Evolutionary conservation across 2,329 filamentous ascomycete genomes (phyloP).

Genomic region (Colletotrichum liaoningense): DNA sequence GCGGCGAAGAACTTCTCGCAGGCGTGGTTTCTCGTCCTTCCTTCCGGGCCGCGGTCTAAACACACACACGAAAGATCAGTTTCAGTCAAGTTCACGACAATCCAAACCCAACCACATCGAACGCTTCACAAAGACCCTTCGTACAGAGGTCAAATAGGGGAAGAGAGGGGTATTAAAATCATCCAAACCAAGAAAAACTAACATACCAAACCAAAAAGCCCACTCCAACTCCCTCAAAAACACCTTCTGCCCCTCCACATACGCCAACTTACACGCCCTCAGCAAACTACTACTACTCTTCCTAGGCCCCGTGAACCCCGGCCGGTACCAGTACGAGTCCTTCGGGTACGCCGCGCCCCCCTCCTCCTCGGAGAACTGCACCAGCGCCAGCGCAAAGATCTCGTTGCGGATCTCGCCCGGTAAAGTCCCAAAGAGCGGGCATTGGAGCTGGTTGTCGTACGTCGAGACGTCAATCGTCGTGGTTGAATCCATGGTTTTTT

Average conservation of each 20-base stretch:
- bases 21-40: background rate
- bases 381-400: constrained; percentile 57
- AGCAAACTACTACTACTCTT: constrained; percentile 52
- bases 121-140: no score
- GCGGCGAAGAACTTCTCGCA: constrained; percentile 6
- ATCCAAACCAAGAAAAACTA: no score
- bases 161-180: no score
- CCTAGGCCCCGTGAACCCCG: constrained; percentile 51
- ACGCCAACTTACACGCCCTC: constrained; percentile 49
- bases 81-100: background rate
- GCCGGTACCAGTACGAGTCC: constrained; percentile 52
- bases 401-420: constrained; percentile 61
- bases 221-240: constrained; percentile 25
- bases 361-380: constrained; percentile 49
- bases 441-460: background rate
- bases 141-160: no score
- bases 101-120: no score
- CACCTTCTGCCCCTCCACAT: constrained; percentile 19
- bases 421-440: constrained; percentile 48
- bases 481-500: background rate
- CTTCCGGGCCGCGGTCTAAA: constrained; percentile 18
- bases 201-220: constrained; percentile 27
- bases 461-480: background rate
- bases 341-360: constrained; percentile 39
- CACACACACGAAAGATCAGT: background rate